These are phyloP conservation scores for Volvariella surrecta DNA, from an alignment of 1,284 basidiomycete species.

Conservation along the genomic window DNA sequence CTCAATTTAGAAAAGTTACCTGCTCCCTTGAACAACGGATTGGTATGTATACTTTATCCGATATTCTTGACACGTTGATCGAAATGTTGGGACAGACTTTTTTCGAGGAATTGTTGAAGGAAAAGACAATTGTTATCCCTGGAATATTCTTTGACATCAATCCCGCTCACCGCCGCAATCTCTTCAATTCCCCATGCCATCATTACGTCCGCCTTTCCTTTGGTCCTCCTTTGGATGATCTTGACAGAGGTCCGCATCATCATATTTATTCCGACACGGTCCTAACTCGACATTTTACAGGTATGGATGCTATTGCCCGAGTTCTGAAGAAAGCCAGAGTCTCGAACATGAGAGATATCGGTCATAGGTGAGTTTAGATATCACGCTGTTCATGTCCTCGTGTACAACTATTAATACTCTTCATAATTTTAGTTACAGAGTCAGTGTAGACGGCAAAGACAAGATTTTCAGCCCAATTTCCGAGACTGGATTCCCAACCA, in stretches of 20 bases:
- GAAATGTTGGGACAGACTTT: conserved; percentile 49
- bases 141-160: conserved; percentile 88
- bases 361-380: conserved; percentile 41
- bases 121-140: conserved; percentile 84
- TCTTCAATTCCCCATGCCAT: conserved; percentile 89
- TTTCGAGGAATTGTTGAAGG: conserved; percentile 91
- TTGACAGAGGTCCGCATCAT: conserved; percentile 62
- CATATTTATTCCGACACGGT: neutral
- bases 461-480: no score
- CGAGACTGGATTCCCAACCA: no score
- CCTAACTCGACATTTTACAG: conserved; percentile 22
- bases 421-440: no score
- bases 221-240: conserved; percentile 76
- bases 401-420: no score
- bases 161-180: conserved; percentile 75
- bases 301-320: conserved; percentile 78
- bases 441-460: no score
- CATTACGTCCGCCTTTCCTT: conserved; percentile 84
- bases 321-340: conserved; percentile 67
- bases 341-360: conserved; percentile 50
- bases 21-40: conserved; percentile 77
- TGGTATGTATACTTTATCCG: conserved; percentile 37
- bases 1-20: conserved; percentile 75
- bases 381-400: no score
- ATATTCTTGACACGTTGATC: neutral